Evolutionary conservation across 371 early-diverging fungal genomes (phyloP).

Genomic region (Syncephalastrum sp.): DNA sequence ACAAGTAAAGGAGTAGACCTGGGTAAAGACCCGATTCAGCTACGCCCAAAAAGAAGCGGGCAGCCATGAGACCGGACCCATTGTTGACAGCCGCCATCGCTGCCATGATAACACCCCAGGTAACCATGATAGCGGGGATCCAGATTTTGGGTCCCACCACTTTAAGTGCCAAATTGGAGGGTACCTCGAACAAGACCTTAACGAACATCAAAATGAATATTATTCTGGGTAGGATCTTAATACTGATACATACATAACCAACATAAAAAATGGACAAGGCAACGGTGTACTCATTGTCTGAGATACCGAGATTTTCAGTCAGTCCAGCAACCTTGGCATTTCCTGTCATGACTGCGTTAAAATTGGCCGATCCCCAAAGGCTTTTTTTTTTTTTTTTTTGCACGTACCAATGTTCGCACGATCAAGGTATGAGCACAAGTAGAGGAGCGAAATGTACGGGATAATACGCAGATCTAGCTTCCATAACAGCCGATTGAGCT

Average conservation of each 20-base stretch:
- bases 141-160: constrained; percentile 7
- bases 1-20: constrained; percentile 11
- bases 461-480: constrained; percentile 28
- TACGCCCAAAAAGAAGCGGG: constrained; percentile 6
- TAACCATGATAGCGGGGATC: constrained; percentile 13
- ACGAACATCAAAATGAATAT: background rate
- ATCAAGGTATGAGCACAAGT: constrained; percentile 26
- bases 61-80: constrained; percentile 1
- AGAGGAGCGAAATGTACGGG: constrained; percentile 32
- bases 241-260: constrained; percentile 4
- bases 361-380: background rate
- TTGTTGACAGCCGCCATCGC: constrained; percentile 8
- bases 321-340: constrained; percentile 3
- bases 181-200: constrained; percentile 12
- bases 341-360: background rate
- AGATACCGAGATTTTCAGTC: background rate
- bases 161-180: constrained; percentile 13
- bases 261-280: constrained; percentile 10
- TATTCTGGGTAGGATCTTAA: background rate
- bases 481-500: too few species aligned
- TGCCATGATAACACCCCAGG: constrained; percentile 11
- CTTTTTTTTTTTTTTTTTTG: background rate
- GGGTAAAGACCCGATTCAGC: constrained; percentile 12
- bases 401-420: constrained; percentile 9
- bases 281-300: constrained; percentile 4